A percentile compares a stretch with the other conserved stretches of the same genome.
Conservation (phyloP, 371 early-diverging fungal genomes). For the Lichtheimia corymbifera region DNA sequence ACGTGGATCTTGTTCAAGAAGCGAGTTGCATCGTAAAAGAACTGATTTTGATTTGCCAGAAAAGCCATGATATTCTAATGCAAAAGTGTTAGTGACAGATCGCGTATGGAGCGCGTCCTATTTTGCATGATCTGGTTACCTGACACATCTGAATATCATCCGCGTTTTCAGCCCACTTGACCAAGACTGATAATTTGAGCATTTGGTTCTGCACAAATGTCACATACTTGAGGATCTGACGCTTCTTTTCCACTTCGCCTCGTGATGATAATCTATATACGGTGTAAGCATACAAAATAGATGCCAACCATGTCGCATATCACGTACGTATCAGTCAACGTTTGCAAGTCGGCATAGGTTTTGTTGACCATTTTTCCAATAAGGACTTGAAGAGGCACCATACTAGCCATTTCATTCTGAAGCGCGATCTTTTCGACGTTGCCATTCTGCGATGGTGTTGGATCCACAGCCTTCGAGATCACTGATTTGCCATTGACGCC, state of each 20-base stretch:
- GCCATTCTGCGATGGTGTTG: slow-evolving; percentile 5
- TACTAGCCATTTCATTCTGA: slow-evolving; percentile 55
- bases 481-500: slow-evolving; percentile 1
- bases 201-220: slow-evolving; percentile 63
- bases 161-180: slow-evolving; percentile 75
- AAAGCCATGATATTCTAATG: slow-evolving; percentile 70
- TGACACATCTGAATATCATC: slow-evolving; percentile 76
- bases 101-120: not conserved
- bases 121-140: slow-evolving; percentile 28
- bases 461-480: too few species aligned
- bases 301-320: not conserved
- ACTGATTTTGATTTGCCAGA: slow-evolving; percentile 70
- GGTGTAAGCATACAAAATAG: not conserved
- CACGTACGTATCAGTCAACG: slow-evolving; percentile 59
- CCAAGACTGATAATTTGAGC: slow-evolving; percentile 65
- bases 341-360: slow-evolving; percentile 57
- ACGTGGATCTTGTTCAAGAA: slow-evolving; percentile 65
- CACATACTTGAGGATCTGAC: slow-evolving; percentile 58
- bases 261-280: slow-evolving; percentile 55
- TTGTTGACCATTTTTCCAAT: slow-evolving; percentile 60
- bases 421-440: slow-evolving; percentile 30
- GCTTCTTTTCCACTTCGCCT: slow-evolving; percentile 59
- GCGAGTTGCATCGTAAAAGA: slow-evolving; percentile 67
- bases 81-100: not conserved
- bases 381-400: slow-evolving; percentile 59